Evolutionary conservation across 805 yeast species (phyloP).

Genomic region (Cyberlindnera americana): DNA sequence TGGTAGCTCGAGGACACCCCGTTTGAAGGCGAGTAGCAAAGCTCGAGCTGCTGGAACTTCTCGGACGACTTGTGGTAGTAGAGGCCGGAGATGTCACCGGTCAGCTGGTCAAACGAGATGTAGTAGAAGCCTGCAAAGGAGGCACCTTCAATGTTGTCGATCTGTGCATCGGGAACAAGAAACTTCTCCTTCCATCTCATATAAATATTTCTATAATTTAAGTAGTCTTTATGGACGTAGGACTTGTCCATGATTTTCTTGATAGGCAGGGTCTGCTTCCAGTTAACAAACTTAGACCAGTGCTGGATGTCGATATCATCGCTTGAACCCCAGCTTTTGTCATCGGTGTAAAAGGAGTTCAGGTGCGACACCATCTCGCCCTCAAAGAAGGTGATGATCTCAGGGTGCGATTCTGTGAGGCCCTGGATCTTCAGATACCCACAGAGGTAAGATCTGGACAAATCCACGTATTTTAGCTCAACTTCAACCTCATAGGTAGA

Average conservation of each 20-base stretch:
- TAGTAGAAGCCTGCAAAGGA: constrained; percentile 93
- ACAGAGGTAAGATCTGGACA: constrained; percentile 43
- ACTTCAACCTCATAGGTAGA: constrained; percentile 65
- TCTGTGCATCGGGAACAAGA: constrained; percentile 71
- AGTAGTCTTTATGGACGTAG: constrained; percentile 28
- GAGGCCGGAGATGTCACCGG: constrained; percentile 74
- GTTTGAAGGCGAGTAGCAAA: constrained; percentile 28
- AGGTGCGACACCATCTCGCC: constrained; percentile 58
- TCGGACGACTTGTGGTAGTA: constrained; percentile 82
- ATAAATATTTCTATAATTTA: constrained; percentile 51
- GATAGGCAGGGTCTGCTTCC: constrained; percentile 29
- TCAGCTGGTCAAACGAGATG: constrained; percentile 71
- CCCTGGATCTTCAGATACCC: constrained; percentile 71
- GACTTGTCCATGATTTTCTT: constrained; percentile 17
- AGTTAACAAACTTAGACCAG: constrained; percentile 57
- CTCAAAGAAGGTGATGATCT: constrained; percentile 71
- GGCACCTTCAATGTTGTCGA: constrained; percentile 56
- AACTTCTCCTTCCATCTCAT: constrained; percentile 97
- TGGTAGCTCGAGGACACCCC: constrained; percentile 14
- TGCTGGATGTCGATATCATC: constrained; percentile 61
- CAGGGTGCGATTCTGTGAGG: constrained; percentile 61
- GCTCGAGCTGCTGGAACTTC: constrained; percentile 68
- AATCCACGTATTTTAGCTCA: constrained; percentile 66
- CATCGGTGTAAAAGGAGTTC: constrained; percentile 41
- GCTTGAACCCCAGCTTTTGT: constrained; percentile 50